Evolutionary conservation across 2,329 filamentous ascomycete genomes (phyloP).

Genomic region (Myriosclerotinia scirpicola): DNA sequence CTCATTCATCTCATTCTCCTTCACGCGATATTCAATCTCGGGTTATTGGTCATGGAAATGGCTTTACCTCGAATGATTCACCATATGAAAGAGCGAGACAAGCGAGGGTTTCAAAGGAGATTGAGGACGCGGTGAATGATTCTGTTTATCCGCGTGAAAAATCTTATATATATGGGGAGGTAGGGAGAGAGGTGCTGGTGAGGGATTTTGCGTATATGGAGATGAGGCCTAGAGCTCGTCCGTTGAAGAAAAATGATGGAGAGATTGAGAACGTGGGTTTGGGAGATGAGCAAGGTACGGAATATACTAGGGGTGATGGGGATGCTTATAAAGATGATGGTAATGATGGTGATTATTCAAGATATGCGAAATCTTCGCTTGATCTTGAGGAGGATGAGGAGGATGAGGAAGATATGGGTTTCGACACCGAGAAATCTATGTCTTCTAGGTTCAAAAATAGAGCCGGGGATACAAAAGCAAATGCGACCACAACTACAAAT

Average conservation of each 20-base stretch:
- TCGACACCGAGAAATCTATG: background rate
- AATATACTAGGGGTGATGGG: too few species aligned
- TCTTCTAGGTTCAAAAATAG: background rate
- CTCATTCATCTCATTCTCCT: background rate
- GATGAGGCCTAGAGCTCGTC: background rate
- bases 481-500: background rate
- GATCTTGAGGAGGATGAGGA: background rate
- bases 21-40: background rate
- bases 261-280: background rate
- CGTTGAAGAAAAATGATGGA: background rate
- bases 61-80: background rate
- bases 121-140: background rate
- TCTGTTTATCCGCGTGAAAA: background rate
- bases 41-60: background rate
- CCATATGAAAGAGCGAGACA: background rate
- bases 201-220: constrained; percentile 1
- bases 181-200: background rate
- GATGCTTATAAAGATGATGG: too few species aligned
- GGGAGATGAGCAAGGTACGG: too few species aligned
- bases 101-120: background rate
- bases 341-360: background rate
- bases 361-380: background rate
- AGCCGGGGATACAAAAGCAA: background rate
- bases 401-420: background rate
- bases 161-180: background rate